phyloP scores from a whole-genome alignment of 805 yeast species.

The Pichia rugopelliculosa region DNA sequence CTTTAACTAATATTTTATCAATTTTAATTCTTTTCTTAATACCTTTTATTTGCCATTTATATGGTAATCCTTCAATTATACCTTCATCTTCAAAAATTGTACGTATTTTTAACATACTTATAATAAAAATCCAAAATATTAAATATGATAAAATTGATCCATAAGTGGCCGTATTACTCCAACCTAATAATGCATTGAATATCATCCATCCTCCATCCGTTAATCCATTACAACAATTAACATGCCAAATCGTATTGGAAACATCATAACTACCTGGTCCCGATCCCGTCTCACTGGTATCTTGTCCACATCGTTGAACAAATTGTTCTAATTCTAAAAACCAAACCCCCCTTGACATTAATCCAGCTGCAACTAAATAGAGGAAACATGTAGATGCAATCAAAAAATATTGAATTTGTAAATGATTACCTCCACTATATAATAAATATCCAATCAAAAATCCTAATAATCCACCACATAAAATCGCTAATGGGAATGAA shows the following conservation, averaged over 20 bases:
- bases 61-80: conserved; percentile 52
- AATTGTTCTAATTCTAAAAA: conserved; percentile 73
- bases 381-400: conserved; percentile 72
- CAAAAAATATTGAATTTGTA: conserved; percentile 68
- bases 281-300: conserved; percentile 79
- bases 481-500: conserved; percentile 57
- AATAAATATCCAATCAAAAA: conserved; percentile 54
- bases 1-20: conserved; percentile 21
- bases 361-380: conserved; percentile 80
- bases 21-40: conserved; percentile 35
- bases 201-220: conserved; percentile 93
- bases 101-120: conserved; percentile 36
- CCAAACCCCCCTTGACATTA: conserved; percentile 86
- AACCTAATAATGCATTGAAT: conserved; percentile 79
- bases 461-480: conserved; percentile 55
- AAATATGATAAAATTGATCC: conserved; percentile 75
- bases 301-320: conserved; percentile 74
- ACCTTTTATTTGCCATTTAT: conserved; percentile 49
- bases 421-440: conserved; percentile 71
- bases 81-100: conserved; percentile 50
- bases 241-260: conserved; percentile 79
- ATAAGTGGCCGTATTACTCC: conserved; percentile 92
- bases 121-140: conserved; percentile 56
- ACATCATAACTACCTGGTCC: conserved; percentile 94
- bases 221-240: conserved; percentile 88